Percentiles rank a stretch among this genome's conserved stretches.
phyloP scores from a whole-genome alignment of 768 basidiomycete species.

The Hericium coralloides region DNA sequence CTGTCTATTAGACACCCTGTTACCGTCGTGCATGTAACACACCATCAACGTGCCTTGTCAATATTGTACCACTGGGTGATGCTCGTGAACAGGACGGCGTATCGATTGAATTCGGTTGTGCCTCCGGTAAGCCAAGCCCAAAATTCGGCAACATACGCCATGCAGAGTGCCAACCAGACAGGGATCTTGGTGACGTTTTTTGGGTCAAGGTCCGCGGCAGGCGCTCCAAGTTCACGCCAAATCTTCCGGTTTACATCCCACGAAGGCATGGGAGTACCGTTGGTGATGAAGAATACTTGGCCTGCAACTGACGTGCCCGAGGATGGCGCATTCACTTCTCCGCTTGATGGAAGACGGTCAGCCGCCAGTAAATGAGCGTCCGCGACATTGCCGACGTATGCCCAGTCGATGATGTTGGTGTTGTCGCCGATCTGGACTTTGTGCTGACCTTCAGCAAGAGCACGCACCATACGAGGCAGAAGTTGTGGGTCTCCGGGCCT shows the following conservation, averaged over 20 bases:
- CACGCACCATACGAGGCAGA: neutral
- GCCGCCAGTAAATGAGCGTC: conserved; percentile 74
- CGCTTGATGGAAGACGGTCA: neutral
- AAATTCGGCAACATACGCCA: neutral
- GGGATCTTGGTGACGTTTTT: neutral
- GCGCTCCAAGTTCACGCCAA: neutral
- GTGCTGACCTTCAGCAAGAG: neutral
- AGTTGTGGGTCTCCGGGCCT: neutral
- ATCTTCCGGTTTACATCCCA: neutral
- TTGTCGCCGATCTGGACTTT: conserved; percentile 21
- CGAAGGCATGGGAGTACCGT: neutral
- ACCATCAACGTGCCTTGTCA: neutral
- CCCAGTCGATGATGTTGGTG: conserved; percentile 91
- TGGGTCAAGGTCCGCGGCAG: neutral
- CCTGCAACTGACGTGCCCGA: neutral
- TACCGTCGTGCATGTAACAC: too few relatives aligned
- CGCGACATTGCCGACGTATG: conserved; percentile 93
- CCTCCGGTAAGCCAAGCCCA: neutral
- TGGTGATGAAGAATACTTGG: neutral
- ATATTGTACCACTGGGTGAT: neutral
- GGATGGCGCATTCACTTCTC: neutral
- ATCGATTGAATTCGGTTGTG: neutral
- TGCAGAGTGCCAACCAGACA: neutral
- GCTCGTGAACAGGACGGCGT: neutral
- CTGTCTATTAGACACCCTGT: too few relatives aligned